Evolutionary conservation across 176 grass and related monocot species (phyloP), one percentile per base, ranked within the genome.

Genomic region (Musa beccarii): DNA sequence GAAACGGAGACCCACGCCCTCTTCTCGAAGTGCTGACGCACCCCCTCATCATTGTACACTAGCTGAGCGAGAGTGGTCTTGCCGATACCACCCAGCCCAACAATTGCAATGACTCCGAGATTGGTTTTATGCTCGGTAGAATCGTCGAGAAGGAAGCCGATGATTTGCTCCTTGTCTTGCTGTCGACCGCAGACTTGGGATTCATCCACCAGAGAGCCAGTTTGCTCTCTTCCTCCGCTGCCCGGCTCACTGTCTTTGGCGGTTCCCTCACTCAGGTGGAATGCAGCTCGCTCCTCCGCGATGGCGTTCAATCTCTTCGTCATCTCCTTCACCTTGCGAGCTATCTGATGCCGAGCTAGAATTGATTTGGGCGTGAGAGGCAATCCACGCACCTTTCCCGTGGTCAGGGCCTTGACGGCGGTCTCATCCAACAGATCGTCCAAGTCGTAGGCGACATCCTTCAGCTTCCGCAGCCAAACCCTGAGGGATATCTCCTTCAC

Each of bases 1-100:
- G 59, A 77, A 10, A 77, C 75, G 53, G 13, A 66, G 15, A 65
- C 61, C 75, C 75, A 66, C 53, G 26, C 19, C 61, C 8, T 52
- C 19, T 1, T 16, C 2, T 52, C 34, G 16, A 77, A 77, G 3
- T 76, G 34, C 2, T 49, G 12, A 8, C 1, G 2, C 2, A 66
- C 75, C 20, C 49, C 52, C 50, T 7, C 3, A 53, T 77, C 75
- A 66, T 77, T 77, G 66, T 52, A 77, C 0, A 52, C 59, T 66
- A 66, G 52, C 23, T 77, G 61, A 20, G 75, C 75, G 25, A 77
- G 17, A 17, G 75, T 77, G 0, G 75, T 77, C 61, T 77, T 77
- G 10, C 75, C 75, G 2, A 64, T 11, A 3, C 59, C 55, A 21
- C 59, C 57, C 2, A 76, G 34, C 59, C 59, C 28, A 3, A 52